Percentiles rank a stretch among this genome's conserved stretches.
phyloP scores from a whole-genome alignment of 2,329 filamentous ascomycete genomes.

The Taxawa tesnikishii region DNA sequence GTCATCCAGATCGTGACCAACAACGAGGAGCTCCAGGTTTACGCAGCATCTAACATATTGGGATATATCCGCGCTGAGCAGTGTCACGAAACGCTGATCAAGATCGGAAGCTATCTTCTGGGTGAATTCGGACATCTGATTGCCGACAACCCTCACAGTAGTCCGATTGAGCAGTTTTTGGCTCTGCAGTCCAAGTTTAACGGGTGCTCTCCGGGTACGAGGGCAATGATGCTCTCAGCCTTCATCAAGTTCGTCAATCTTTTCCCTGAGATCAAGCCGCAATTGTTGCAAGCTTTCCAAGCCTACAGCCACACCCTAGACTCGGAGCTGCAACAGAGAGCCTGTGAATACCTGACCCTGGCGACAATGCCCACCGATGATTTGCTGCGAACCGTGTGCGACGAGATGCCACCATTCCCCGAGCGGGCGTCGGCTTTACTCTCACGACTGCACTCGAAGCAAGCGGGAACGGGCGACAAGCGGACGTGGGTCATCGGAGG shows the following conservation, averaged over 20 bases:
- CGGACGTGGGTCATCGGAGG: conserved; percentile 96
- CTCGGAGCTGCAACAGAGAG: conserved; percentile 88
- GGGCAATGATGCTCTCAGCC: conserved; percentile 86
- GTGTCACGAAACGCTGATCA: conserved; percentile 93
- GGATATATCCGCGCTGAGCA: conserved; percentile 86
- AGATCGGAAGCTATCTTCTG: conserved; percentile 91
- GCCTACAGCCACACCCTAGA: conserved; percentile 91
- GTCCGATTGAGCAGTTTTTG: conserved; percentile 93
- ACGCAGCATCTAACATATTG: conserved; percentile 85
- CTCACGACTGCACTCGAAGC: conserved; percentile 87
- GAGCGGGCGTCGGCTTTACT: conserved; percentile 85
- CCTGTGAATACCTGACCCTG: conserved; percentile 85
- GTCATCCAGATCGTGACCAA: conserved; percentile 99
- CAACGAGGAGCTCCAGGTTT: conserved; percentile 95
- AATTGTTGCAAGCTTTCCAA: conserved; percentile 79
- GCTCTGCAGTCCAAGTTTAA: conserved; percentile 84
- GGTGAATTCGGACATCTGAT: conserved; percentile 96
- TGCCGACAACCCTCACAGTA: conserved; percentile 81
- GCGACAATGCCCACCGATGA: conserved; percentile 82
- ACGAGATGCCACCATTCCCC: conserved; percentile 98
- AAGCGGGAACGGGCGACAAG: conserved; percentile 76
- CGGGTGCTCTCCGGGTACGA: conserved; percentile 75
- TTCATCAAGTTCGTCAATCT: conserved; percentile 98
- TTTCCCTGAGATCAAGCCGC: conserved; percentile 96
- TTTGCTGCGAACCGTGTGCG: conserved; percentile 81